Conservation (phyloP, 1,284 basidiomycete species). For the Inonotus obliquus region DNA sequence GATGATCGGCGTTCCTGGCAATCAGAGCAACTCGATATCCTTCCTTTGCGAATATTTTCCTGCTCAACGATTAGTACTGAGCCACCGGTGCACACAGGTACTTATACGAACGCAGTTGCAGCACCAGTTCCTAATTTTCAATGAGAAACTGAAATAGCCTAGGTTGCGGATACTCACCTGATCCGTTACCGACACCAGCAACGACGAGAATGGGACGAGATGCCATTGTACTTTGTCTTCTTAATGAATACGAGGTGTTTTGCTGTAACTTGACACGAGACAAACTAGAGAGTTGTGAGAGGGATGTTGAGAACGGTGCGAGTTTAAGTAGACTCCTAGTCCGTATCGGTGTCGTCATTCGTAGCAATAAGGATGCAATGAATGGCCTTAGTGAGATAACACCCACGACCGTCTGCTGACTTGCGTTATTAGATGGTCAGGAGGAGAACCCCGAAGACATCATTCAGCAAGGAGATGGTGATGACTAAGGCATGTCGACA, state of each 20-base stretch:
- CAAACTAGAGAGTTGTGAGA: neutral
- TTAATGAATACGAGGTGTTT: neutral
- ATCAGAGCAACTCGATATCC: slow-evolving; percentile 29
- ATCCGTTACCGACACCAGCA: slow-evolving; percentile 15
- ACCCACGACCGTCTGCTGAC: neutral
- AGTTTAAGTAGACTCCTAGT: neutral
- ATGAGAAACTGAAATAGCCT: neutral
- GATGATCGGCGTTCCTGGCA: slow-evolving; percentile 25
- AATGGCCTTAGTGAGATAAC: neutral
- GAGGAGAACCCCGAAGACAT: neutral
- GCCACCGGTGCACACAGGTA: neutral
- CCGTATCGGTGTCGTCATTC: neutral
- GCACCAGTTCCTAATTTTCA: slow-evolving; percentile 15
- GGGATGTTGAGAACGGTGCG: neutral
- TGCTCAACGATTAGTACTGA: neutral
- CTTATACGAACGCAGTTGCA: slow-evolving; percentile 15
- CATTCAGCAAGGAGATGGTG: neutral
- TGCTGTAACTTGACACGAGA: neutral
- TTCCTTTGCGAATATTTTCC: slow-evolving; percentile 18
- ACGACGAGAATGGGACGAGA: slow-evolving; percentile 12
- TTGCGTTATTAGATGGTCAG: neutral
- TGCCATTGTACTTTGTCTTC: neutral
- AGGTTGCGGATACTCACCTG: slow-evolving; percentile 1
- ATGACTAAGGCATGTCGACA: neutral
- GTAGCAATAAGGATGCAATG: neutral